phyloP scores from a whole-genome alignment of 805 yeast species.

The Nakazawaea populi region DNA sequence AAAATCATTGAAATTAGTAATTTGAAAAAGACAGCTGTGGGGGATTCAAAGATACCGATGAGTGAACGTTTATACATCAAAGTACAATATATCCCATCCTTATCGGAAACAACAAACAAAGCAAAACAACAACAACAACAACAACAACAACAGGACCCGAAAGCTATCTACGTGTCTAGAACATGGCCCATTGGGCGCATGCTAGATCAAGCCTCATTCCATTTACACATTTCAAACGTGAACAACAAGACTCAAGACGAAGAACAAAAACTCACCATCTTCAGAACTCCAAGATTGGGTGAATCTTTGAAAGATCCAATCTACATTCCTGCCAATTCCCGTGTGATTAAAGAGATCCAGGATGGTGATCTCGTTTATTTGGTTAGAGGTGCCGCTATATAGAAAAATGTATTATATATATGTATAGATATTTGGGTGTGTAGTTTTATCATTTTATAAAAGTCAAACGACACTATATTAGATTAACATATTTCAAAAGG shows the following conservation, averaged over 20 bases:
- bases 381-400: slow-evolving; percentile 38
- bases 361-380: slow-evolving; percentile 48
- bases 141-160: slow-evolving; percentile 2
- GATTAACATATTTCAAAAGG: slow-evolving; percentile 34
- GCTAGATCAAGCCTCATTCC: slow-evolving; percentile 45
- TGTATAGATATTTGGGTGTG: neutral
- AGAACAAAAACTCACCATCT: slow-evolving; percentile 40
- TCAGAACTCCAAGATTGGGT: slow-evolving; percentile 24
- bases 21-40: slow-evolving; percentile 43
- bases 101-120: neutral
- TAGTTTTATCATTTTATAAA: too few species aligned
- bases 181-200: slow-evolving; percentile 58
- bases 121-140: slow-evolving; percentile 1
- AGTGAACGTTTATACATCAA: slow-evolving; percentile 45
- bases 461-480: too few species aligned
- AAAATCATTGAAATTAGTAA: slow-evolving; percentile 29
- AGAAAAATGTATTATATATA: neutral
- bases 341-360: slow-evolving; percentile 33
- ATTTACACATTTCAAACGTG: slow-evolving; percentile 38
- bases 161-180: slow-evolving; percentile 41
- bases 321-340: slow-evolving; percentile 28
- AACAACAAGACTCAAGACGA: slow-evolving; percentile 41
- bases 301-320: slow-evolving; percentile 22
- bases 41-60: slow-evolving; percentile 37
- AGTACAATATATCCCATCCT: slow-evolving; percentile 32